phyloP scores from a whole-genome alignment of 2,329 filamentous ascomycete species.

The Furcasterigmium furcatum region DNA sequence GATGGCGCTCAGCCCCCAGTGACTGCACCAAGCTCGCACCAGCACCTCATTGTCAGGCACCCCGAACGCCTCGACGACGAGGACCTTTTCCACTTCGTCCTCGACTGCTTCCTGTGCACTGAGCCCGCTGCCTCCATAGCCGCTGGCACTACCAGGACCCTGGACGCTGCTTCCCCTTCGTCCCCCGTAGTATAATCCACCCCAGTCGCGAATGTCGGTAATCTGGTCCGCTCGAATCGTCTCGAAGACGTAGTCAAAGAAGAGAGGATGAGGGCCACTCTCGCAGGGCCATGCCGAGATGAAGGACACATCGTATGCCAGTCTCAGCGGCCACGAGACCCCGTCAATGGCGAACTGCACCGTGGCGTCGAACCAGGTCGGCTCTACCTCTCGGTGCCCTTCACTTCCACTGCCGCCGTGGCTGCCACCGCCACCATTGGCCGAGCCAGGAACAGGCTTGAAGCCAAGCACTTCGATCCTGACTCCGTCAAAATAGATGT shows the following conservation, averaged over 20 bases:
- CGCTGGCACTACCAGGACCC: slow-evolving; percentile 1
- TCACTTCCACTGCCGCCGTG: not conserved
- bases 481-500: slow-evolving; percentile 55
- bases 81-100: slow-evolving; percentile 60
- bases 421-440: not conserved
- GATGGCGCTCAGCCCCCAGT: slow-evolving; percentile 70
- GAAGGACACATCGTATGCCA: slow-evolving; percentile 65
- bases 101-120: slow-evolving; percentile 15
- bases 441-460: slow-evolving; percentile 34
- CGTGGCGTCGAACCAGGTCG: slow-evolving; percentile 55
- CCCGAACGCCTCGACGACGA: slow-evolving; percentile 71
- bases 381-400: slow-evolving; percentile 21
- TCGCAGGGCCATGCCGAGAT: slow-evolving; percentile 63
- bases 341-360: slow-evolving; percentile 63
- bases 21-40: slow-evolving; percentile 72
- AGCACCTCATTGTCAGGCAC: slow-evolving; percentile 74
- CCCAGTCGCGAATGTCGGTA: slow-evolving; percentile 65
- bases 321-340: slow-evolving; percentile 58
- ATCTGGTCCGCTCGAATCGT: slow-evolving; percentile 61
- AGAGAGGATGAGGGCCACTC: slow-evolving; percentile 64
- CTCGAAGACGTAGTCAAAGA: slow-evolving; percentile 66
- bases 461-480: slow-evolving; percentile 67
- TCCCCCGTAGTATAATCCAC: slow-evolving; percentile 31
- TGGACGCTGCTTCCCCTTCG: slow-evolving; percentile 8
- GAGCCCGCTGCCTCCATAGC: not conserved